Conservation (phyloP, 257 asterid species). For the Solanum microdontum region DNA sequence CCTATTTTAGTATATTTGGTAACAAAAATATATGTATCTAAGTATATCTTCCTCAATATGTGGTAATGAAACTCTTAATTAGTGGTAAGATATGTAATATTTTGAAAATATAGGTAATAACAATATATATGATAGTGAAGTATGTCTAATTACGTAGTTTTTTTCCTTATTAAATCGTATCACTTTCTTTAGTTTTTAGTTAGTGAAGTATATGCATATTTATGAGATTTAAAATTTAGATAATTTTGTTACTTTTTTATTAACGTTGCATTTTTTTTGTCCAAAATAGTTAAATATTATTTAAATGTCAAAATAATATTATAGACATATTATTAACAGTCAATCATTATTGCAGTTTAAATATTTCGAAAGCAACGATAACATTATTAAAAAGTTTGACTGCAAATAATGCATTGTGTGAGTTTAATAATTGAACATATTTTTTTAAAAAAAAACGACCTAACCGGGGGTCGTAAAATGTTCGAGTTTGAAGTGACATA, state of each 20-base stretch:
- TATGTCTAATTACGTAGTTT: too few species aligned
- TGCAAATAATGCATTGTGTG: not conserved
- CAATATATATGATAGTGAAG: too few species aligned
- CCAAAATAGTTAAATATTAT: too few species aligned
- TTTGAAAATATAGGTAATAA: too few species aligned
- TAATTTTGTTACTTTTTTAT: not conserved
- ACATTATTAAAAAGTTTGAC: not conserved
- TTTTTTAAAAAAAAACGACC: not conserved
- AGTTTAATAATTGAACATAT: not conserved
- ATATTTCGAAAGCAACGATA: not conserved
- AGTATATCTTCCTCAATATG: too few species aligned
- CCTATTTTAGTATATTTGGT: fast-evolving
- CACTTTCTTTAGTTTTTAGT: not conserved
- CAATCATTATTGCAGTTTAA: not conserved
- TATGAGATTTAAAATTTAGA: not conserved
- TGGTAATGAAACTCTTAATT: too few species aligned
- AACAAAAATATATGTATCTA: too few species aligned
- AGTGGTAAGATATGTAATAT: too few species aligned
- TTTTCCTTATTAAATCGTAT: too few species aligned
- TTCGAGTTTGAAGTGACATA: not conserved
- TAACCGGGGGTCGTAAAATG: not conserved
- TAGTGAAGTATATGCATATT: not conserved
- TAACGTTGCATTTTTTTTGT: not conserved
- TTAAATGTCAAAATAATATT: not conserved
- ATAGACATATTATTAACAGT: not conserved